A percentile compares a stretch with the other conserved stretches of the same genome.
These are phyloP conservation scores for Quercus tomentella DNA, from an alignment of 331 rosid species.

Conservation along the genomic window DNA sequence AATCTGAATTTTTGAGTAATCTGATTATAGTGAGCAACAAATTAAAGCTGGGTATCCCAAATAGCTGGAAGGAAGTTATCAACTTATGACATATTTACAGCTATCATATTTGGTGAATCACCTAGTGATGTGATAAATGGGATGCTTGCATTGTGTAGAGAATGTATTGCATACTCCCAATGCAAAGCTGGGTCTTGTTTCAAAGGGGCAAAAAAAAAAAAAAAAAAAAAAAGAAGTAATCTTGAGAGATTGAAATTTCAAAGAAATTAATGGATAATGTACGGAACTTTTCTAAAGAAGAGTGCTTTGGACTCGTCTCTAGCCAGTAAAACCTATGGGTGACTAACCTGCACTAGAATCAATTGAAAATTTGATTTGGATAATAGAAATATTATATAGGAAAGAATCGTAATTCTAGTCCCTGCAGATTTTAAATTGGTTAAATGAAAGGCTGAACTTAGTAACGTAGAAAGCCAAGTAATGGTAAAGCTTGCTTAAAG, in stretches of 20 bases:
- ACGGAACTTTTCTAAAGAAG: too few relatives aligned
- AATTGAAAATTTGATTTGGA: not conserved
- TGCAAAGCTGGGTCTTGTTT: not conserved
- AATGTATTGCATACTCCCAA: not conserved
- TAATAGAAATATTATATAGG: not conserved
- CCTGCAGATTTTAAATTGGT: not conserved
- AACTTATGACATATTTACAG: not conserved
- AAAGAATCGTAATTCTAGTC: constrained; percentile 4
- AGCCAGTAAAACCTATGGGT: too few relatives aligned
- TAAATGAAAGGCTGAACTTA: not conserved
- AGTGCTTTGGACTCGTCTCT: too few relatives aligned
- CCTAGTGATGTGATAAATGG: not conserved
- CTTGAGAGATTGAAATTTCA: not conserved
- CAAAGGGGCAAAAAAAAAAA: too few relatives aligned
- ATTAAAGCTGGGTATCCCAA: not conserved
- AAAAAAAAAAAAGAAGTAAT: not conserved
- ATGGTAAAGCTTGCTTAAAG: not conserved
- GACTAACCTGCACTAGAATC: too few relatives aligned
- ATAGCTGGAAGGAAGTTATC: not conserved
- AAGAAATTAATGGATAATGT: not conserved
- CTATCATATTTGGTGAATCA: not conserved
- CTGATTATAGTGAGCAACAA: constrained; percentile 1
- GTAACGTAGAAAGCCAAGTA: not conserved
- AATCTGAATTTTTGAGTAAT: not conserved
- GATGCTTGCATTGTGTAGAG: not conserved